Evolutionary conservation across 1,284 basidiomycete genomes (phyloP).

Genomic region (Gymnopus androsaceus): DNA sequence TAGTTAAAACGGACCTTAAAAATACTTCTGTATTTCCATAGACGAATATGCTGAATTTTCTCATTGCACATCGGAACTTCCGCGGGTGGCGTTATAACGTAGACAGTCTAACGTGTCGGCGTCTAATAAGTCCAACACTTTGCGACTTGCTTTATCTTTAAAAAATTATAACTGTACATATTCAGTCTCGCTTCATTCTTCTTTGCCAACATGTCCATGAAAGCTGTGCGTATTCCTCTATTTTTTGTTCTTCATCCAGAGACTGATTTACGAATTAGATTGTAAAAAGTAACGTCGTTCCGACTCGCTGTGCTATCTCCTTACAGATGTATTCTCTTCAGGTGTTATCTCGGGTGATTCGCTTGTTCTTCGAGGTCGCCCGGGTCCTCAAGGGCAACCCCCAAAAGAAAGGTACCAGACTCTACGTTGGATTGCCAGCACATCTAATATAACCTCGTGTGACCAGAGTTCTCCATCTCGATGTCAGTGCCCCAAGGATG

Average conservation of each 20-base stretch:
- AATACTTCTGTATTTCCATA: too few relatives aligned
- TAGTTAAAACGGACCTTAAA: too few relatives aligned
- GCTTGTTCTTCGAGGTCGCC: conserved; percentile 76
- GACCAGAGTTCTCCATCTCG: conserved; percentile 80
- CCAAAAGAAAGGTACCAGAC: conserved; percentile 74
- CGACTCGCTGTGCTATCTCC: background rate
- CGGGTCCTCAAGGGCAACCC: conserved; percentile 78
- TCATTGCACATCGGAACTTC: too few relatives aligned
- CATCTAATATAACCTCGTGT: conserved; percentile 12
- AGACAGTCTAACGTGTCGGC: too few relatives aligned
- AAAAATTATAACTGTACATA: too few relatives aligned
- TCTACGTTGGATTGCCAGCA: conserved; percentile 1
- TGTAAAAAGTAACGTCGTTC: conserved; percentile 63
- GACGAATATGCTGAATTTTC: too few relatives aligned
- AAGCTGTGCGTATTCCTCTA: conserved; percentile 56
- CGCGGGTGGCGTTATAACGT: too few relatives aligned
- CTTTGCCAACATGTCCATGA: conserved; percentile 55
- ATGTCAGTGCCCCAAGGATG: conserved; percentile 78
- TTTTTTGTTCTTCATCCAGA: conserved; percentile 1
- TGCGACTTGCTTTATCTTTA: too few relatives aligned
- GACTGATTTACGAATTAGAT: conserved; percentile 41
- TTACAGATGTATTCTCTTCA: conserved; percentile 34
- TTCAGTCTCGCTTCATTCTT: background rate
- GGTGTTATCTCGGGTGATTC: conserved; percentile 90
- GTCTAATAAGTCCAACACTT: too few relatives aligned